phyloP scores from a whole-genome alignment of 352 stramenopile species.

The Globisporangium carolinianum region DNA sequence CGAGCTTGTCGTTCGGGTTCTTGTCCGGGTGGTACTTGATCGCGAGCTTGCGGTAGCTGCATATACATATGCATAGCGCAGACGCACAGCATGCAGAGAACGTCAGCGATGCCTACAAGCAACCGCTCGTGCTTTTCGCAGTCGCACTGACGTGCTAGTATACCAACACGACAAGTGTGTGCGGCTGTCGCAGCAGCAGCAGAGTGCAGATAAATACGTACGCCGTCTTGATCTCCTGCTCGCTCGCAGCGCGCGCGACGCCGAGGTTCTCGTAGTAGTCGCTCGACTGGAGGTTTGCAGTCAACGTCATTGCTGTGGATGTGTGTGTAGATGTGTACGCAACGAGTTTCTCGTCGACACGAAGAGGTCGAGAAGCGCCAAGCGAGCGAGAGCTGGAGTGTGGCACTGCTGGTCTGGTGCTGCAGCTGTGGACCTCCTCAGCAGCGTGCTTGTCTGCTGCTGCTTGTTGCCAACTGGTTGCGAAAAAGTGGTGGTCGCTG shows the following conservation, averaged over 20 bases:
- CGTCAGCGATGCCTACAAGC: too few species aligned
- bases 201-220: constrained; percentile 21
- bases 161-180: too few species aligned
- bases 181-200: too few species aligned
- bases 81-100: background rate
- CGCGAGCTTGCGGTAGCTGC: constrained; percentile 86
- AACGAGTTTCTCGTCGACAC: too few species aligned
- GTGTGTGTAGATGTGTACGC: background rate
- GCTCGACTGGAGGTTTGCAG: constrained; percentile 43
- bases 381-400: background rate
- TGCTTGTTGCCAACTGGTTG: too few species aligned
- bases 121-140: too few species aligned
- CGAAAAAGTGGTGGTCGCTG: too few species aligned
- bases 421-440: too few species aligned
- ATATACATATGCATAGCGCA: background rate
- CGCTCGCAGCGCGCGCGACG: constrained; percentile 49
- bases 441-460: too few species aligned
- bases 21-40: constrained; percentile 94
- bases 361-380: background rate
- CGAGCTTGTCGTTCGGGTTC: constrained; percentile 78
- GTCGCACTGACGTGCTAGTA: too few species aligned
- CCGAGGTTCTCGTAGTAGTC: constrained; percentile 88
- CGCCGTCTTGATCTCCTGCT: constrained; percentile 83
- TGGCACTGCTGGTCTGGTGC: too few species aligned
- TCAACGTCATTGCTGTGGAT: constrained; percentile 12